Percentiles rank a stretch among this genome's conserved stretches.
These are phyloP conservation scores for Myriosclerotinia duriaeana DNA, from an alignment of 2,329 filamentous ascomycete species.

Conservation along the genomic window DNA sequence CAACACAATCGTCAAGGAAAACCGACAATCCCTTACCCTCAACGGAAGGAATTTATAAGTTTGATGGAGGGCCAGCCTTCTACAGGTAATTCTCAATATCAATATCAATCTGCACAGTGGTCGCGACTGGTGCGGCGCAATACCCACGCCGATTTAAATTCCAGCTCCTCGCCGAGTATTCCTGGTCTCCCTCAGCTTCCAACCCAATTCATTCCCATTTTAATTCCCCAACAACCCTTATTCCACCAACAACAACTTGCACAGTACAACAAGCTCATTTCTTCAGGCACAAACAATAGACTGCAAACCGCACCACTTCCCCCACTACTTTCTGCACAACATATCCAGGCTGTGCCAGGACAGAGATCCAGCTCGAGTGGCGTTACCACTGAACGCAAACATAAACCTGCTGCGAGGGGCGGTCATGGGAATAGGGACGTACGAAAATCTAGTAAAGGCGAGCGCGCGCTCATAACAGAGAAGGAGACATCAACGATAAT, in stretches of 20 bases:
- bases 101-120: conserved; percentile 42
- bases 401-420: conserved; percentile 51
- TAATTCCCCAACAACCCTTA: conserved; percentile 58
- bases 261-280: conserved; percentile 65
- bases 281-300: conserved; percentile 50
- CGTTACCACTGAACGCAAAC: conserved; percentile 36
- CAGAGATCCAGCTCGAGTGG: conserved; percentile 55
- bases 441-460: conserved; percentile 57
- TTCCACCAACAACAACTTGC: conserved; percentile 62
- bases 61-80: conserved; percentile 42
- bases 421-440: conserved; percentile 61
- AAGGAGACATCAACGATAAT: conserved; percentile 49
- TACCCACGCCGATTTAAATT: conserved; percentile 35
- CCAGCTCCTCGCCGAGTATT: conserved; percentile 34
- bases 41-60: conserved; percentile 33
- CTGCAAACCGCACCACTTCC: conserved; percentile 57
- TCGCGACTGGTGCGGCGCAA: conserved; percentile 42
- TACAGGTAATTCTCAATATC: conserved; percentile 40
- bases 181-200: conserved; percentile 39
- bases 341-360: conserved; percentile 54
- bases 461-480: conserved; percentile 60
- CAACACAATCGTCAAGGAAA: conserved; percentile 2
- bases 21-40: conserved; percentile 24
- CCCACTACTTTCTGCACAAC: conserved; percentile 55
- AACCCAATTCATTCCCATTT: conserved; percentile 55